These are phyloP conservation scores for Rhodotorula sp. DNA, from an alignment of 1,284 basidiomycete genomes.

Conservation along the genomic window DNA sequence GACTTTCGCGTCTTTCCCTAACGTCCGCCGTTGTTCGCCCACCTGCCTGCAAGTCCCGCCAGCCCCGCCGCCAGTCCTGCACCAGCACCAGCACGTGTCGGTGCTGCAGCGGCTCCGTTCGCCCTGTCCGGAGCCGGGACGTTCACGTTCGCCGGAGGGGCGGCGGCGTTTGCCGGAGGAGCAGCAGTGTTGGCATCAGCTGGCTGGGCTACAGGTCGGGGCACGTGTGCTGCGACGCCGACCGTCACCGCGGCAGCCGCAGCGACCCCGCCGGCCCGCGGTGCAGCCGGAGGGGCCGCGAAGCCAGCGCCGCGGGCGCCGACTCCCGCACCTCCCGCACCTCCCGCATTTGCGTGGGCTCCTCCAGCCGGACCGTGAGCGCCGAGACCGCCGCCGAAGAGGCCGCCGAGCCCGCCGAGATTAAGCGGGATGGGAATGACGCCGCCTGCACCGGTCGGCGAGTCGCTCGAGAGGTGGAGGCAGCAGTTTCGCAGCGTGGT, in stretches of 20 bases:
- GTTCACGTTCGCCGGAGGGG: neutral
- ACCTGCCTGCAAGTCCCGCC: neutral
- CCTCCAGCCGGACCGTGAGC: neutral
- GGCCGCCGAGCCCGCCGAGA: constrained; percentile 3
- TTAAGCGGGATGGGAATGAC: neutral
- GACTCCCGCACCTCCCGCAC: neutral
- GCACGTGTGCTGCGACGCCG: no score
- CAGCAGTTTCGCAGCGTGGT: constrained; percentile 7
- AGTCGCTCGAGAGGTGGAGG: constrained; percentile 19
- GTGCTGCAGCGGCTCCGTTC: neutral
- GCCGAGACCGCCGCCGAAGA: neutral
- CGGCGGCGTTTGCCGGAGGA: neutral
- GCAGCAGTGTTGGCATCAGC: neutral
- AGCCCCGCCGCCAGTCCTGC: neutral
- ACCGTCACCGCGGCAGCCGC: no score
- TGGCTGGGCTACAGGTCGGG: no score
- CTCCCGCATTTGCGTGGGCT: neutral
- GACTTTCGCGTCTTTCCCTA: neutral
- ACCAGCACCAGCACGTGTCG: neutral
- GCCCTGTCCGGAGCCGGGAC: neutral
- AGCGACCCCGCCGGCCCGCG: no score
- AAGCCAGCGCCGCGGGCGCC: neutral
- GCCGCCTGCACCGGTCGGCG: neutral
- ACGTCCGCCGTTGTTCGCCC: neutral
- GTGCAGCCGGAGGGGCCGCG: neutral